These are phyloP conservation scores for Sporormia fimetaria DNA, from an alignment of 495 filamentous ascomycete species.

Conservation along the genomic window DNA sequence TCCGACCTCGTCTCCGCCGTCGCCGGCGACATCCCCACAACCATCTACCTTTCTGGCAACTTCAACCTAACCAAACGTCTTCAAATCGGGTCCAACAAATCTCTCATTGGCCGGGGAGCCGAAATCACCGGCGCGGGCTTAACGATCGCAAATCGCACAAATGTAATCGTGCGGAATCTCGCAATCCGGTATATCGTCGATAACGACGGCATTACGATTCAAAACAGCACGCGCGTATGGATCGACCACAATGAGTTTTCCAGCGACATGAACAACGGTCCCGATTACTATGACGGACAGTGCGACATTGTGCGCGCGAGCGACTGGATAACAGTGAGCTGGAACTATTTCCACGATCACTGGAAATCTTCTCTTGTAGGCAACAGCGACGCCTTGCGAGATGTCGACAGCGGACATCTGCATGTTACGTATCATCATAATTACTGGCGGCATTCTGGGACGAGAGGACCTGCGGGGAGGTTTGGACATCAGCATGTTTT, in stretches of 20 bases:
- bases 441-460: constrained; percentile 32
- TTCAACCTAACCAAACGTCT: constrained; percentile 24
- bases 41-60: constrained; percentile 26
- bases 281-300: constrained; percentile 27
- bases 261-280: constrained; percentile 18
- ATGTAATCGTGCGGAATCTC: constrained; percentile 27
- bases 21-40: constrained; percentile 26
- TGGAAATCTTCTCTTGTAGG: constrained; percentile 26
- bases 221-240: constrained; percentile 24
- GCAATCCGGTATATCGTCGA: constrained; percentile 20
- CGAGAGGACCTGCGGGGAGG: constrained; percentile 30
- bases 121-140: constrained; percentile 18
- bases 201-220: constrained; percentile 26
- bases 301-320: constrained; percentile 25
- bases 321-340: constrained; percentile 33
- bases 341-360: constrained; percentile 30
- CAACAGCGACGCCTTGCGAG: constrained; percentile 25
- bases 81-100: constrained; percentile 30
- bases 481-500: constrained; percentile 33
- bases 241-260: constrained; percentile 27
- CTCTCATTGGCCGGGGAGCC: constrained; percentile 28
- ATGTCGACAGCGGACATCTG: constrained; percentile 27
- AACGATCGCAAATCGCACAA: constrained; percentile 11
- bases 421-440: constrained; percentile 36
- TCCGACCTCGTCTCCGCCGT: constrained; percentile 26